These are phyloP conservation scores for Mycena rosella DNA, from an alignment of 768 basidiomycete species.

Conservation along the genomic window DNA sequence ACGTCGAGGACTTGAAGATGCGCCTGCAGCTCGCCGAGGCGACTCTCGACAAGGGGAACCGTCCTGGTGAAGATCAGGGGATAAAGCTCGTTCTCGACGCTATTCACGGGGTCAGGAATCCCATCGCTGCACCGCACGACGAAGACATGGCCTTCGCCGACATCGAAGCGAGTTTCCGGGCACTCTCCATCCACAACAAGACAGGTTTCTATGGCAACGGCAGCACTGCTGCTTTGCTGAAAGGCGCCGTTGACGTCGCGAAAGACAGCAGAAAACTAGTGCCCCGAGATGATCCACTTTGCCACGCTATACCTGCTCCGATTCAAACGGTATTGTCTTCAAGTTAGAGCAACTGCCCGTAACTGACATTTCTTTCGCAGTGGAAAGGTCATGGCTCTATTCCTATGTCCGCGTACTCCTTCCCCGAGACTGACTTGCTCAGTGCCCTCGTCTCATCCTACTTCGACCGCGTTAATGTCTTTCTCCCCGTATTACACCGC, in stretches of 20 bases:
- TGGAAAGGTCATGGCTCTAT: neutral
- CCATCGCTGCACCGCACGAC: neutral
- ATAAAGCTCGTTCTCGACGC: too few relatives aligned
- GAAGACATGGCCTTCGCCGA: constrained; percentile 15
- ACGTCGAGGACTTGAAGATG: too few relatives aligned
- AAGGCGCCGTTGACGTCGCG: constrained; percentile 64
- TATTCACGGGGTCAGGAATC: too few relatives aligned
- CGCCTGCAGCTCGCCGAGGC: too few relatives aligned
- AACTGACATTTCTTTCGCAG: constrained; percentile 47
- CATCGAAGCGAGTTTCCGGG: constrained; percentile 1
- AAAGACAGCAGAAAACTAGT: constrained; percentile 48
- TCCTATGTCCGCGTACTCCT: constrained; percentile 46
- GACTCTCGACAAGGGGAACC: too few relatives aligned
- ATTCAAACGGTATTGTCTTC: neutral
- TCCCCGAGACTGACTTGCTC: constrained; percentile 68
- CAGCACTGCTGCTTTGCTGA: constrained; percentile 68
- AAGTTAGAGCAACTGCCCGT: constrained; percentile 24
- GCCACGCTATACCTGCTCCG: neutral
- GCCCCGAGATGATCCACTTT: neutral
- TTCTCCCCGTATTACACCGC: constrained; percentile 78
- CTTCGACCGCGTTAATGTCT: constrained; percentile 68
- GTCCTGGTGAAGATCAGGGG: too few relatives aligned
- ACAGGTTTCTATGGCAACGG: constrained; percentile 68
- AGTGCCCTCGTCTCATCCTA: constrained; percentile 69
- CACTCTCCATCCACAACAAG: neutral